Evolutionary conservation across 345 rosid species (phyloP).

Genomic region (Luvunga scandens): DNA sequence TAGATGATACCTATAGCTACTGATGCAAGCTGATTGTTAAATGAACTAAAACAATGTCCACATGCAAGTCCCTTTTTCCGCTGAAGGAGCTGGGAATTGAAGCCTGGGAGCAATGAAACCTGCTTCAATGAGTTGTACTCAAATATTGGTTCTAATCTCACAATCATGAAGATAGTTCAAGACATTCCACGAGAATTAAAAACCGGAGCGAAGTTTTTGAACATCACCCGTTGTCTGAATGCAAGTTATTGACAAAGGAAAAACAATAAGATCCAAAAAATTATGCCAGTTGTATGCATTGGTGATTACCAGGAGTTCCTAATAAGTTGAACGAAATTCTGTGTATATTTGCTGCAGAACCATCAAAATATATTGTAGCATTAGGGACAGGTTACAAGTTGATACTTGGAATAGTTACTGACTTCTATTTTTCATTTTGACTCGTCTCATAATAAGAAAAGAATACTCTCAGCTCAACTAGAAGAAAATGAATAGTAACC

Average conservation of each 20-base stretch:
- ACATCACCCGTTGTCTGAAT: slow-evolving; percentile 76
- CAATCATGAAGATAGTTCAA: slow-evolving; percentile 62
- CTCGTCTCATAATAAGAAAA: not conserved
- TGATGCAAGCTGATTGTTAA: no score
- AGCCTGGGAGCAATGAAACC: slow-evolving; percentile 61
- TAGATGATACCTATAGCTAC: no score
- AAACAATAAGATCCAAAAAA: slow-evolving; percentile 61
- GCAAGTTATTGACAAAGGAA: slow-evolving; percentile 68
- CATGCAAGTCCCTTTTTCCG: not conserved
- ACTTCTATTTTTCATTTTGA: not conserved
- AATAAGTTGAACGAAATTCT: slow-evolving; percentile 31
- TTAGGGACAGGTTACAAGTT: no score
- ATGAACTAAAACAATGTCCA: no score
- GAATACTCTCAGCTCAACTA: not conserved
- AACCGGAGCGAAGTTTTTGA: slow-evolving; percentile 56
- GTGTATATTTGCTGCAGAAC: slow-evolving; percentile 53
- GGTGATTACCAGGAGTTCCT: slow-evolving; percentile 94
- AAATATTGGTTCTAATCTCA: slow-evolving; percentile 84
- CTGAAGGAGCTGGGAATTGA: slow-evolving; percentile 96
- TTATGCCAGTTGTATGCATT: slow-evolving; percentile 81
- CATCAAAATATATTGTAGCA: slow-evolving; percentile 38
- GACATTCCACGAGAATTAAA: slow-evolving; percentile 41
- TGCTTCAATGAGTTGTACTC: slow-evolving; percentile 71
- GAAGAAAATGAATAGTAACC: not conserved
- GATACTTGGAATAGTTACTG: not conserved